Evolutionary conservation across 2,329 filamentous ascomycete species (phyloP), one percentile per base, ranked within the genome.

Genomic region (Ceratocystis huliohia): DNA sequence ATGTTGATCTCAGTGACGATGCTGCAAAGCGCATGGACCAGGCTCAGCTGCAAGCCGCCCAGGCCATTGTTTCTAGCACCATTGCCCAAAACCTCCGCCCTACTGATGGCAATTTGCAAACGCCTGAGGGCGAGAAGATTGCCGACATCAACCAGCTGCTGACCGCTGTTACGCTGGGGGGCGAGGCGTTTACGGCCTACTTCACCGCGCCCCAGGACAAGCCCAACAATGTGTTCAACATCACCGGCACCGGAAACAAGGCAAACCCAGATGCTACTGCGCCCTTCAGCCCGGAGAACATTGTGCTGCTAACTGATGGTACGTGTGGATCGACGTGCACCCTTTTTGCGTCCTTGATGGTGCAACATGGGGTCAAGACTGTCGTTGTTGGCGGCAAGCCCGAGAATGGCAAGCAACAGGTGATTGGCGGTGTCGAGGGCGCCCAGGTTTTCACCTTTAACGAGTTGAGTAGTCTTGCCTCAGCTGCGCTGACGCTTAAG

Each of bases 361-460:
- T 79, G 61, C 74, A 78, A 22, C 57, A 63, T 7, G 64, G 64
- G n/a, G 66, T 61, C 17, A 56, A 48, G 45, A 68, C 65, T 1
- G 4, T 88, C 30, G 79, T 79, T 1, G 77, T 86, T n/a, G 86
- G 87, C 8, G 87, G 87, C 1, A 80, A 82, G 0, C 81, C 85
- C 0, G 74, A 75, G 10, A 70, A 76, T 0, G 75, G 75, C 0
- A 79, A 81, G 0, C 88, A 86, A 76, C 84, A 87, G 75, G 80
- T 78, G 3, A 77, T 87, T 20, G 84, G 85, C n/a, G 86, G 85
- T n/a, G 80, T 84, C 61, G 84, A 86, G 70, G 8, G 44, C 57
- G 64, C 37, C 48, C n/a, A 25, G 46, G 50, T 25, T 30, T 48
- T 48, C 4, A 64, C 65, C 45, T 70, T 76, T 48, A 67, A 70